Base-by-base conservation (phyloP, 1,284 basidiomycete genomes). In the Papiliotrema nemorosa region DNA sequence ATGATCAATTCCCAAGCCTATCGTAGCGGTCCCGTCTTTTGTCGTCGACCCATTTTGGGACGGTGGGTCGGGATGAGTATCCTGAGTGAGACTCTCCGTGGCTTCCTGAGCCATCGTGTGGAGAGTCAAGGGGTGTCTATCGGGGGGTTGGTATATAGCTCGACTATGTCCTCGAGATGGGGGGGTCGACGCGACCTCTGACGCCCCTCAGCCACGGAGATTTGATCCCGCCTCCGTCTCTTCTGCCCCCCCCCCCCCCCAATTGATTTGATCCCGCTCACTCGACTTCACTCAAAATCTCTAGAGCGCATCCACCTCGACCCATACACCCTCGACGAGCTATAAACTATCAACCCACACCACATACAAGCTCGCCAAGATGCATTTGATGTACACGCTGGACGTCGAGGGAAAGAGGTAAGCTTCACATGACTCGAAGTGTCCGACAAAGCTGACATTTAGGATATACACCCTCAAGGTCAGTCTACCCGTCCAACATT, bases 341-440 rank as follows among this genome's bases (percentile, higher is more conserved):
- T 12, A 16, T 9, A 33, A 13, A 27, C 27, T n/a, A 9, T 7
- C 16, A 18, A 14, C 18, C 27, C 14, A 22, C 18, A 31, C 16
- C 41, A 24, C n/a, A 26, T 1, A 40, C 6, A 14, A 2, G 7
- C 27, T 42, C 38, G 39, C 38, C 74, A 78, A 63, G 68, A 93
- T 94, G 90, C 90, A 93, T 83, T 79, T 93, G 68, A 93, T 94
- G 90, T 91, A 90, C 79, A 90, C 88, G 18, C 66, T 88, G 49
- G 87, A 92, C 69, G 82, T 81, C 57, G 76, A 77, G 50, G 90
- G 90, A 29, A 88, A 84, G 63, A 63, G 77, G 64, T 70, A 47
- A 56, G 70, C 59, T 4, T 6, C 2, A 14, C 36, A 41, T 44
- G 38, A 34, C 22, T 20, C 41, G 16, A 20, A 26, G 10, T 13